Evolutionary conservation across 2,329 filamentous ascomycete genomes (phyloP).

Genomic region (Aspergillus sergii): DNA sequence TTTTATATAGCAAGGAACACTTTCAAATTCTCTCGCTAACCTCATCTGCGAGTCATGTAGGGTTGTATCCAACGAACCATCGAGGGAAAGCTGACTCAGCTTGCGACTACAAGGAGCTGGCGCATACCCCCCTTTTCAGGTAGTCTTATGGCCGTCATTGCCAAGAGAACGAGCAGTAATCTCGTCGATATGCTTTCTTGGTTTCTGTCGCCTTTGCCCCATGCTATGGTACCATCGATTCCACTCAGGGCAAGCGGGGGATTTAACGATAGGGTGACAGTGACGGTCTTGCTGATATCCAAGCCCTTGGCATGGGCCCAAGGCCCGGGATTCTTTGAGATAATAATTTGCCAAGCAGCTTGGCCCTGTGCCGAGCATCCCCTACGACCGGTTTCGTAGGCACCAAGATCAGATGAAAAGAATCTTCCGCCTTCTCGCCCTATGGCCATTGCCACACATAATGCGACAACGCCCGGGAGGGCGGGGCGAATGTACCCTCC

Average conservation of each 20-base stretch:
- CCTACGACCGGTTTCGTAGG: neutral
- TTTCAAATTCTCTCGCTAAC: neutral
- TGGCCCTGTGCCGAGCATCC: neutral
- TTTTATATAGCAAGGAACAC: neutral
- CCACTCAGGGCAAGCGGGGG: neutral
- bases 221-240: neutral
- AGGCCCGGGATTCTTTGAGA: neutral
- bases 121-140: no score
- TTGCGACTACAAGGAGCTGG: neutral
- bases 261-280: neutral
- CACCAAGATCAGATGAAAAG: neutral
- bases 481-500: neutral
- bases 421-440: neutral
- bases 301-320: slow-evolving; percentile 1
- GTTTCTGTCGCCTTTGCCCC: neutral
- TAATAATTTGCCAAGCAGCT: neutral
- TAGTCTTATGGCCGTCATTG: neutral
- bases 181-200: neutral
- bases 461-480: neutral
- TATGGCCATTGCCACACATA: neutral
- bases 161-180: neutral
- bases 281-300: neutral
- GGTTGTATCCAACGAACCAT: neutral
- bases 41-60: neutral
- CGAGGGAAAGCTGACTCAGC: neutral